Base-by-base conservation (phyloP, 768 basidiomycete species). In the Boletus vinaceobasis region DNA sequence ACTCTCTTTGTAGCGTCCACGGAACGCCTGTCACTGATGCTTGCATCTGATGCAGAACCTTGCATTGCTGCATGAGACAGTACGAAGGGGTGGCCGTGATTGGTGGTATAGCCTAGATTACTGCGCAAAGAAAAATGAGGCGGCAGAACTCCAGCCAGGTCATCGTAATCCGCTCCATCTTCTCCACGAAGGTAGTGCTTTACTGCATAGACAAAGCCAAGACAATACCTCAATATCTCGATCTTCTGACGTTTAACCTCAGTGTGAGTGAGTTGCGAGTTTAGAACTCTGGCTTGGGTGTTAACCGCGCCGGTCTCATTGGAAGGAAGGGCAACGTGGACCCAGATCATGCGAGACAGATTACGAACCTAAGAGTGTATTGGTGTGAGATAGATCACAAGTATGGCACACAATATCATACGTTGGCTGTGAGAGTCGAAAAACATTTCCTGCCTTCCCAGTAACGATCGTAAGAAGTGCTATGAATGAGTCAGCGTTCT, bases 371-470 rank as follows among this genome's bases (percentile, higher is more conserved):
- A 55, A 39, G 38, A 33, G 42, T 47, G 44, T 42, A 47, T 44
- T 46, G 2, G 26, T 43, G 11, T 42, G 47, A 50, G 46, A 39
- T 15, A 17, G n/a, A 32, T 37, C 23, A 7, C 11, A 27, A 29
- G 19, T 15, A 14, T 45, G 21, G 21, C 10, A 50, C 42, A 6
- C 43, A 15, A 47, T 32, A 9, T 50, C 71, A 47, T 63, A 82
- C 82, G 64, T 86, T 84, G 14, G 90, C 80, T 11, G 80, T 83
- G 52, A 95, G 68, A 8, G 82, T 62, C 0, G 87, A 85, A 65
- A 94, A 94, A 40, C 85, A 82, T 70, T 90, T 96, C 60, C 94
- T 79, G 45, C 93, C 94, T 74, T 94, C 93, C 79, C 86, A 90
- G 63, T 86, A 92, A 33, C 90, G 85, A 62, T 93, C 89, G 61